A percentile compares a stretch with the other conserved stretches of the same genome.
phyloP scores from a whole-genome alignment of 2,329 filamentous ascomycete genomes.

The Aspergillus persii region DNA sequence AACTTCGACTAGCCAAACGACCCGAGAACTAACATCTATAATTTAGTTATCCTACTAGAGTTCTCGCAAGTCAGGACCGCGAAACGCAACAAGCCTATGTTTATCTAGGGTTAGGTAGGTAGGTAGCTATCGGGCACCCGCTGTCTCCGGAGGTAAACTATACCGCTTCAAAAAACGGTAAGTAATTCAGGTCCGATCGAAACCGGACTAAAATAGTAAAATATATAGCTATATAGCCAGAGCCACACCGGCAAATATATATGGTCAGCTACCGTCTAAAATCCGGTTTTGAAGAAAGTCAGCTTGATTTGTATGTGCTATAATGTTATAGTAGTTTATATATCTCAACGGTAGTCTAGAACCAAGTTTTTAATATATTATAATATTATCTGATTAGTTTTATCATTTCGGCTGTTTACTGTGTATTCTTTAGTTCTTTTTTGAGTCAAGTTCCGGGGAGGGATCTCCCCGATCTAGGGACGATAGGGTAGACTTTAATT shows the following conservation, averaged over 20 bases:
- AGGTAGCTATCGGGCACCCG: too few relatives aligned
- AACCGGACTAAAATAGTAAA: conserved; percentile 1
- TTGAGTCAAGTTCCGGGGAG: too few relatives aligned
- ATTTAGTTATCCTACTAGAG: too few relatives aligned
- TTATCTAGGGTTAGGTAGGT: too few relatives aligned
- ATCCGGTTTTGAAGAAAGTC: conserved; percentile 3
- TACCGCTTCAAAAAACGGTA: neutral
- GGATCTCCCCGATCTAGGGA: too few relatives aligned
- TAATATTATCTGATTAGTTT: neutral
- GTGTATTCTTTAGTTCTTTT: neutral
- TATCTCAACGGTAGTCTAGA: neutral
- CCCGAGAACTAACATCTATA: too few relatives aligned
- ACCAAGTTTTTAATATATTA: neutral
- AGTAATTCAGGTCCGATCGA: neutral
- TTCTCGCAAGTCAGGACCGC: too few relatives aligned
- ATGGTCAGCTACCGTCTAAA: neutral
- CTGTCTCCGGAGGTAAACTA: neutral
- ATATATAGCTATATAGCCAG: neutral
- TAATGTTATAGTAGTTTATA: conserved; percentile 1
- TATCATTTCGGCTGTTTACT: neutral
- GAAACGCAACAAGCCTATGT: too few relatives aligned
- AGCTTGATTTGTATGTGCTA: neutral
- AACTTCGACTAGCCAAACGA: too few relatives aligned
- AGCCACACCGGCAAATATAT: conserved; percentile 21
- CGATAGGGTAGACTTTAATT: neutral